Conservation (phyloP, 306 rosid genomes). For the Arachis hypogaea region DNA sequence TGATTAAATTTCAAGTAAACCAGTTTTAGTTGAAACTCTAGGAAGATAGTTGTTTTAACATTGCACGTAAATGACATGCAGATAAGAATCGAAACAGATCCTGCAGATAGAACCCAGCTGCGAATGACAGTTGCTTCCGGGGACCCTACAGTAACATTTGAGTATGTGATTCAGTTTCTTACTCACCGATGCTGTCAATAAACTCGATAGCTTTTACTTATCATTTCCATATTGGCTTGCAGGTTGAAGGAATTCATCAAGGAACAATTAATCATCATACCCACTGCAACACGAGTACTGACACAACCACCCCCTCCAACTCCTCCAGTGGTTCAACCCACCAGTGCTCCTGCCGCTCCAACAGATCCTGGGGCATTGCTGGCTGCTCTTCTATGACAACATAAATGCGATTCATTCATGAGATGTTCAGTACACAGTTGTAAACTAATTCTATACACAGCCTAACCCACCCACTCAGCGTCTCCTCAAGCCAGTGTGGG, state of each 20-base stretch:
- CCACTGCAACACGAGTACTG: slow-evolving; percentile 48
- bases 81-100: slow-evolving; percentile 95
- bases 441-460: slow-evolving; percentile 70
- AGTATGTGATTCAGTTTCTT: slow-evolving; percentile 61
- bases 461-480: slow-evolving; percentile 40
- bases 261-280: slow-evolving; percentile 79
- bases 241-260: slow-evolving; percentile 97
- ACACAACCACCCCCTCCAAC: slow-evolving; percentile 53
- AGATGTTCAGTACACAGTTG: slow-evolving; percentile 57
- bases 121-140: slow-evolving; percentile 99
- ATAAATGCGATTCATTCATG: slow-evolving; percentile 36
- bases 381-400: slow-evolving; percentile 85
- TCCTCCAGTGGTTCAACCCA: slow-evolving; percentile 59
- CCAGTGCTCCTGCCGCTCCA: slow-evolving; percentile 52
- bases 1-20: slow-evolving; percentile 26
- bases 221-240: slow-evolving; percentile 42
- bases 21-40: neutral
- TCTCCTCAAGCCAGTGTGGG: slow-evolving; percentile 46
- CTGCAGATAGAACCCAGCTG: slow-evolving; percentile 97
- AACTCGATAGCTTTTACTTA: slow-evolving; percentile 1
- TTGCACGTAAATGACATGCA: slow-evolving; percentile 44
- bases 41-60: slow-evolving; percentile 32
- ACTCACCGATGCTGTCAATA: neutral
- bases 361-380: slow-evolving; percentile 95
- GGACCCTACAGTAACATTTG: slow-evolving; percentile 83